Evolutionary conservation across 192 early-diverging fungal genomes (phyloP).

Genomic region (Gaertneriomyces semiglobifer): DNA sequence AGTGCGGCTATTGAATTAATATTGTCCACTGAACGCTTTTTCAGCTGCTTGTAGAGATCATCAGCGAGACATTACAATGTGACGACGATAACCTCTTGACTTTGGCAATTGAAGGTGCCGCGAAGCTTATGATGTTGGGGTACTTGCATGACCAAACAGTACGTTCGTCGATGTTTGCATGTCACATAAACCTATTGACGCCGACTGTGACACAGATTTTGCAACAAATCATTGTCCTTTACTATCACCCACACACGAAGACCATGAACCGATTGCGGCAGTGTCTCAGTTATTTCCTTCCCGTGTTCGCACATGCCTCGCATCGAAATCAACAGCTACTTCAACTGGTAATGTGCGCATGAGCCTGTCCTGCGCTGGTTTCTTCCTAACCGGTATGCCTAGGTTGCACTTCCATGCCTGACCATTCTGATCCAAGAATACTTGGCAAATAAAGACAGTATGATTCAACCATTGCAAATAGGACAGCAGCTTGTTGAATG

Average conservation of each 20-base stretch:
- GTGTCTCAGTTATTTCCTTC: slow-evolving; percentile 88
- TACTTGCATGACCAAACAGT: slow-evolving; percentile 38
- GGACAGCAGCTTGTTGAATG: slow-evolving; percentile 74
- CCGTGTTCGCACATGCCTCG: slow-evolving; percentile 75
- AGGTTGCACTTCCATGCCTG: slow-evolving; percentile 41
- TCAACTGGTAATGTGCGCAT: slow-evolving; percentile 43
- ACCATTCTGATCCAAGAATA: slow-evolving; percentile 36
- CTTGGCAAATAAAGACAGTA: slow-evolving; percentile 37
- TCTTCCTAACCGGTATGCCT: not conserved
- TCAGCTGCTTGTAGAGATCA: slow-evolving; percentile 17
- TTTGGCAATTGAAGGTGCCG: slow-evolving; percentile 70
- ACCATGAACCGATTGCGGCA: slow-evolving; percentile 70
- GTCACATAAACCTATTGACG: too few relatives aligned
- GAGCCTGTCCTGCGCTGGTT: not conserved
- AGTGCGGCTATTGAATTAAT: not conserved
- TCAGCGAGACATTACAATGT: slow-evolving; percentile 55
- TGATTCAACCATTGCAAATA: slow-evolving; percentile 59
- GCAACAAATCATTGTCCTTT: slow-evolving; percentile 71
- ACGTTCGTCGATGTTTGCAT: not conserved
- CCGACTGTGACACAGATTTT: slow-evolving; percentile 50
- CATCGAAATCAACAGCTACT: slow-evolving; percentile 67
- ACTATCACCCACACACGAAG: slow-evolving; percentile 72
- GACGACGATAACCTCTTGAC: slow-evolving; percentile 61
- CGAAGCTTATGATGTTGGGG: slow-evolving; percentile 65
- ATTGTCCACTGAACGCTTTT: slow-evolving; percentile 13